Percentiles rank a stretch among this genome's conserved stretches.
Conservation (phyloP, 257 asterid genomes). For the Thymus mandschuricus region DNA sequence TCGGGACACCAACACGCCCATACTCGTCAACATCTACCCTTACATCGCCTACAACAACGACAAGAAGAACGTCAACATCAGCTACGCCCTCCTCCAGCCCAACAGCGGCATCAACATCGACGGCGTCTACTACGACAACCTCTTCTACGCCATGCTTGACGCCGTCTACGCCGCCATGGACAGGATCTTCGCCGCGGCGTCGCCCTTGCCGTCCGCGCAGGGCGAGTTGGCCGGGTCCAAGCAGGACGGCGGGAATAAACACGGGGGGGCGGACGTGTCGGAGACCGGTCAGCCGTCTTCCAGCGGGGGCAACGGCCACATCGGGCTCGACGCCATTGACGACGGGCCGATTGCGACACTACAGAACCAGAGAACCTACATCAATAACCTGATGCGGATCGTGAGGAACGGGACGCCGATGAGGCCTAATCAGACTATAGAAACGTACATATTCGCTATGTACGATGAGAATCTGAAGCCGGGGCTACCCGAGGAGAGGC, state of each 20-base stretch:
- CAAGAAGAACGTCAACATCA: not conserved
- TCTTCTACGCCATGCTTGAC: conserved; percentile 4
- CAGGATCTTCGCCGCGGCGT: not conserved
- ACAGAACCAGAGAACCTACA: conserved; percentile 16
- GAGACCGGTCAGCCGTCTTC: conserved; percentile 24
- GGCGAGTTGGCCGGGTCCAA: no score
- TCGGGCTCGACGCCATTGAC: not conserved
- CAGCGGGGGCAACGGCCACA: not conserved
- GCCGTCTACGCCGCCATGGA: not conserved
- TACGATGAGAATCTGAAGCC: conserved; percentile 31
- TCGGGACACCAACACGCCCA: not conserved
- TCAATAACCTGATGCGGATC: conserved; percentile 25
- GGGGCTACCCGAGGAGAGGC: conserved; percentile 8
- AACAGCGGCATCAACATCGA: not conserved
- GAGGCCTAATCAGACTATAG: conserved; percentile 3
- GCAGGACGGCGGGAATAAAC: not conserved
- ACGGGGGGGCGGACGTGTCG: not conserved
- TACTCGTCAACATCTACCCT: not conserved
- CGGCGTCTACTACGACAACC: conserved; percentile 6
- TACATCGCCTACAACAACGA: conserved; percentile 6
- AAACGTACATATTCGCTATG: conserved; percentile 35
- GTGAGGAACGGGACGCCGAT: conserved; percentile 20
- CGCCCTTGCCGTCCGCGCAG: not conserved
- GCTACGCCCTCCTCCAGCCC: conserved; percentile 1
- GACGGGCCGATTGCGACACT: not conserved